These are phyloP conservation scores for Gypsophila paniculata DNA, from an alignment of 179 eudicot genomes.

Conservation along the genomic window DNA sequence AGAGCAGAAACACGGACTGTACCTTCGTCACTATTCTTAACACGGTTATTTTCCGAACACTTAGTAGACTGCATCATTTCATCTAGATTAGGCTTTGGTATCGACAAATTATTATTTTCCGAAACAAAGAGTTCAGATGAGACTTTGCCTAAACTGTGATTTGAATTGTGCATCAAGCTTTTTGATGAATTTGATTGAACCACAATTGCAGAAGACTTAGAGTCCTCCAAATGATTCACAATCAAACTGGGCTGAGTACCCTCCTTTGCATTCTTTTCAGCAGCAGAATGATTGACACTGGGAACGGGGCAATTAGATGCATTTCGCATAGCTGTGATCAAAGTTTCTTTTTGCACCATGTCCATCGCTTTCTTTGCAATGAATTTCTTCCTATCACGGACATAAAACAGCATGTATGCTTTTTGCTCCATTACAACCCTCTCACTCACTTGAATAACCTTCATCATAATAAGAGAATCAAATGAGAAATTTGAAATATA, in stretches of 20 bases:
- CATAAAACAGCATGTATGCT: constrained; percentile 93
- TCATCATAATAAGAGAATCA: constrained; percentile 5
- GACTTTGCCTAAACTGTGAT: constrained; percentile 20
- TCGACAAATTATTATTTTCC: constrained; percentile 18
- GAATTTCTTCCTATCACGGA: constrained; percentile 52
- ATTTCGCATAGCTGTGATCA: constrained; percentile 36
- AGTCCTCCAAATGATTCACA: constrained; percentile 22
- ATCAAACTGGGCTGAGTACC: constrained; percentile 26
- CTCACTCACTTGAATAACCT: constrained; percentile 85
- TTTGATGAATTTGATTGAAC: constrained; percentile 18
- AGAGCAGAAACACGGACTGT: background rate
- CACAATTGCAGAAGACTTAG: constrained; percentile 10
- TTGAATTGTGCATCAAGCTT: constrained; percentile 22
- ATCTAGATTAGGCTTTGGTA: constrained; percentile 14
- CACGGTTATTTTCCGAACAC: constrained; percentile 8
- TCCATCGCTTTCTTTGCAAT: constrained; percentile 46
- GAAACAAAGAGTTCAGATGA: constrained; percentile 20
- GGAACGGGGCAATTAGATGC: constrained; percentile 29
- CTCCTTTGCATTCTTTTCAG: constrained; percentile 25
- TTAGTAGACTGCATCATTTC: constrained; percentile 8
- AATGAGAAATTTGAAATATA: background rate
- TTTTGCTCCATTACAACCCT: constrained; percentile 77
- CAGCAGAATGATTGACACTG: constrained; percentile 29
- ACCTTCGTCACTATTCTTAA: background rate
- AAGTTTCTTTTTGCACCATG: constrained; percentile 44